phyloP scores from a whole-genome alignment of 768 basidiomycete genomes.

The Kwoniella europaea region DNA sequence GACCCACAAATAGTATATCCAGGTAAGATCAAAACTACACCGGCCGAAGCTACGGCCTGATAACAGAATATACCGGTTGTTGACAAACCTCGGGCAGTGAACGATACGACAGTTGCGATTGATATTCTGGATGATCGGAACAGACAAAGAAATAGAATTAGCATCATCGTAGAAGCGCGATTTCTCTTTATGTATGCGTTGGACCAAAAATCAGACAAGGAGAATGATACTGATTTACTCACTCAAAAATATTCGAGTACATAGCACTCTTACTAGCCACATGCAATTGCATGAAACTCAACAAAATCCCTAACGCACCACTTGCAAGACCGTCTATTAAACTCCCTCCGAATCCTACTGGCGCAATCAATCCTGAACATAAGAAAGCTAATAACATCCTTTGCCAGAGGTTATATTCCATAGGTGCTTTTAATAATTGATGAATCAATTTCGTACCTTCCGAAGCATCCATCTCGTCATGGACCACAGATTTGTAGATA shows the following conservation, averaged over 20 bases:
- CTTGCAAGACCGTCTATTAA: slow-evolving; percentile 59
- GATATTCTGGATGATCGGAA: slow-evolving; percentile 66
- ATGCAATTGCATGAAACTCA: slow-evolving; percentile 73
- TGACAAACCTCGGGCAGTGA: slow-evolving; percentile 63
- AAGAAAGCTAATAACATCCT: slow-evolving; percentile 73
- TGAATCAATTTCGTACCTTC: slow-evolving; percentile 61
- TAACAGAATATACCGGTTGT: slow-evolving; percentile 53
- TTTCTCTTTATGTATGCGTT: too few relatives aligned
- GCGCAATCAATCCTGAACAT: slow-evolving; percentile 78
- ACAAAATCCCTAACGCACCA: slow-evolving; percentile 63
- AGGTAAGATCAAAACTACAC: slow-evolving; percentile 52
- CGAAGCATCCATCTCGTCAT: slow-evolving; percentile 52
- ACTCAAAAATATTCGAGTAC: slow-evolving; percentile 93
- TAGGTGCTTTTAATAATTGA: slow-evolving; percentile 67
- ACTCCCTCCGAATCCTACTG: slow-evolving; percentile 81
- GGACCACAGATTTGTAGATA: slow-evolving; percentile 51
- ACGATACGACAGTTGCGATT: slow-evolving; percentile 78
- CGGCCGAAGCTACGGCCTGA: slow-evolving; percentile 48
- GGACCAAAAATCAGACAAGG: too few relatives aligned
- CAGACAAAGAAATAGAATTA: too few relatives aligned
- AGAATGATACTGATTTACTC: slow-evolving; percentile 51
- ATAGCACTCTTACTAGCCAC: slow-evolving; percentile 76
- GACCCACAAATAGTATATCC: slow-evolving; percentile 53
- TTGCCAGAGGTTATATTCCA: slow-evolving; percentile 68
- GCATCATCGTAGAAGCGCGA: too few relatives aligned